Evolutionary conservation across 495 filamentous ascomycete species (phyloP), one percentile per base, ranked within the genome.

Genomic region (Corynascus novoguineensis): DNA sequence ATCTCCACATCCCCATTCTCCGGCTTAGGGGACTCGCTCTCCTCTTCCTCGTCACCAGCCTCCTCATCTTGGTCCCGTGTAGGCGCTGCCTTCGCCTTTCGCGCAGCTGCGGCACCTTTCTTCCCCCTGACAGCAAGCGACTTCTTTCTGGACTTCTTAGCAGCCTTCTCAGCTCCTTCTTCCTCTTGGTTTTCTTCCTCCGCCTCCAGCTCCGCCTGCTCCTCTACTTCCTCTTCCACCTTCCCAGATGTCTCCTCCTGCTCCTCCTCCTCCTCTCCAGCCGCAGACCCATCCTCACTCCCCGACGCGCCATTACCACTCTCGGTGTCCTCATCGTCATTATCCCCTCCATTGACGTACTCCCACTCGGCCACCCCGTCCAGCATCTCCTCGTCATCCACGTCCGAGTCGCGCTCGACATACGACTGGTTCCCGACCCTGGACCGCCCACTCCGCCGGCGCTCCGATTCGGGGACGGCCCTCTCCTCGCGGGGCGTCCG

Each of bases 361-460:
- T 78, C 75, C 79, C 79, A 82, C 65, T 73, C 64, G 4, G 79
- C 77, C 10, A 82, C 79, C 7, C 79, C 79, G 34, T 75, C 73
- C 22, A 76, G 60, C 79, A 82, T 82, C 56, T 83, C 80, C 66
- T 81, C 74, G 34, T 83, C 81, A 45, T 80, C 78, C 31, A 78
- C 78, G 4, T 69, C 71, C 31, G 71, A 73, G 35, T 81, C 81
- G 42, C 78, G 71, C 63, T 82, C 78, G 6, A 75, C 72, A 56
- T 81, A 81, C 3, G 69, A 69, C 21, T 63, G 65, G 46, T 68
- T 73, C 15, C 12, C 10, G 9, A 17, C 70, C 28, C 56, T 64
- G n/a, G 69, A 70, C 35, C 81, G 75, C 12, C 75, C 77, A 57
- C 80, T 83, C 21, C 78, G 79, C 21, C 81, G 70, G 49, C 81